Base-by-base conservation (phyloP, 1,284 basidiomycete species). In the Puccinia coronata region DNA sequence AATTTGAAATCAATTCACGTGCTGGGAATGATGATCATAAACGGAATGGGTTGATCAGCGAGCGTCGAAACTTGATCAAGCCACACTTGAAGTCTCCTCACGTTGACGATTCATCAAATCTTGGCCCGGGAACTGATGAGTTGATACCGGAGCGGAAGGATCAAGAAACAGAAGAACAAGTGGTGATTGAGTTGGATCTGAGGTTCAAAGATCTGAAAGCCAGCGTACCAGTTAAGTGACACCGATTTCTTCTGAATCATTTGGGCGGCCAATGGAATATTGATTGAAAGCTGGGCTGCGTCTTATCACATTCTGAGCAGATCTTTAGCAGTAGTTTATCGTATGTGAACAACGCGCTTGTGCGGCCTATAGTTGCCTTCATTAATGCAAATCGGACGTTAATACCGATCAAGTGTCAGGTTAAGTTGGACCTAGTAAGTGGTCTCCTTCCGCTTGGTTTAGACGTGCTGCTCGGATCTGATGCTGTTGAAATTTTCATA, bases 141-240 rank as follows among this genome's bases (percentile, higher is more conserved):
- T 76, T 49, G 82, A 73, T 43, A 82, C 61, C 28, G 74, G 80
- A 69, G 82, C 82, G 47, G 78, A 81, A 36, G 82, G 82, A 18
- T 65, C 80, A 43, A 59, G 47, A 61, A 73, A 59, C 2, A 25
- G 57, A 80, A 36, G 47, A 73, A 23, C 41, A 72, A 39, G 49
- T 87, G 55, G 87, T 88, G 23, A 91, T 99, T 82, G 96, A 98
- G 86, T 93, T 99, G 83, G 97, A 99, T 87, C 86, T 99, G 83
- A 88, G 97, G 79, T 98, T 99, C 87, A 90, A 96, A 77, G 97
- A 99, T 87, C 87, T 99, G 86, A 98, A 98, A 87, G 96, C 96
- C 43, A 93, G 92, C 16, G 94, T 99, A 23, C 97, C 96, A 0
- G 84, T 85, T 87, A 51, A 90, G 97, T 8, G 88, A 20, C 91